phyloP scores from a whole-genome alignment of 78 protist genomes.

The Isochrysis galbana region DNA sequence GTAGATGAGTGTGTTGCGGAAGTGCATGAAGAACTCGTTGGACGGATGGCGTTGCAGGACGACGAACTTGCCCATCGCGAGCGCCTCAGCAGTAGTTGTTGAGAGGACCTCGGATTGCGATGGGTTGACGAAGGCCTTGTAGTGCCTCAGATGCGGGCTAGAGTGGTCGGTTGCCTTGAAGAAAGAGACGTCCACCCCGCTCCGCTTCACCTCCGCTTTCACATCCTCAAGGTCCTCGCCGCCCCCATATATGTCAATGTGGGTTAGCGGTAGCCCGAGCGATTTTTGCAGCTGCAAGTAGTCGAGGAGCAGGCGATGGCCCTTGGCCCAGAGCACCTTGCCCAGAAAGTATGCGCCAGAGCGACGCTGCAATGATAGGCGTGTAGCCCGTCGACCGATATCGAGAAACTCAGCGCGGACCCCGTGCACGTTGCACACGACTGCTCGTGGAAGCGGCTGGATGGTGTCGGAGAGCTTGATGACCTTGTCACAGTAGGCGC shows the following conservation, averaged over 20 bases:
- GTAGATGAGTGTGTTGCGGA: not conserved
- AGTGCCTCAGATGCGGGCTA: too few relatives aligned
- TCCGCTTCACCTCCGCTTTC: not conserved
- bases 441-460: not conserved
- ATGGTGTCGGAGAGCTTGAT: not conserved
- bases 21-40: not conserved
- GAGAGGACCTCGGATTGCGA: not conserved
- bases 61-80: slow-evolving; percentile 35
- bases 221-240: not conserved
- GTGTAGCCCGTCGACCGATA: not conserved
- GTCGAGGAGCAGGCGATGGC: not conserved
- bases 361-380: not conserved
- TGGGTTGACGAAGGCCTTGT: not conserved
- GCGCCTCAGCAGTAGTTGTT: not conserved
- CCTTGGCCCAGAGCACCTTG: slow-evolving; percentile 20
- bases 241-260: not conserved
- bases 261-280: not conserved
- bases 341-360: not conserved
- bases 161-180: too few relatives aligned
- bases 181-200: too few relatives aligned
- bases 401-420: not conserved
- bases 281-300: not conserved
- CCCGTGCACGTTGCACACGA: slow-evolving; percentile 9
- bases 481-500: not conserved
- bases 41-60: not conserved